Evolutionary conservation across 352 stramenopile genomes (phyloP), one percentile per base, ranked within the genome.

Genomic region (Pythium grandisporangium): DNA sequence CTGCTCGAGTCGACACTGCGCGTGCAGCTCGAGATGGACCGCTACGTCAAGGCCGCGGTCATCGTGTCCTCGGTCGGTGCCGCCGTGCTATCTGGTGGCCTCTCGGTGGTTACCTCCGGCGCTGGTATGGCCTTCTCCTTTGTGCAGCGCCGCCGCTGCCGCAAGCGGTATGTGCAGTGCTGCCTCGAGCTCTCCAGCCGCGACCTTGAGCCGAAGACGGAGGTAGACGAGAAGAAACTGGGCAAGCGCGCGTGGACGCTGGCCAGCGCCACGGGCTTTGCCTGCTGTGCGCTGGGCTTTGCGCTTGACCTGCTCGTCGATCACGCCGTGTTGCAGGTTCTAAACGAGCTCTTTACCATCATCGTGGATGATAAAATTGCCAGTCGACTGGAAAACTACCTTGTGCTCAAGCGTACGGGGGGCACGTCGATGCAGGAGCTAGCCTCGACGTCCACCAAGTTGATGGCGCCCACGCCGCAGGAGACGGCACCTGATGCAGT

Each of bases 1-100:
- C 32, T 65, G 42, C 56, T 65, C 34, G 56, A 65, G 32, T 44
- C 42, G 17, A 58, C 56, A 5, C 42, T 65, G 22, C 56, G 56
- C 32, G 56, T 65, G 37, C 56, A 65, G 47, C 39, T 65, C 24
- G 30, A 50, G 6, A 52, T 65, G 17, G 34, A 29, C 30, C 61
- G 58, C 25, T 40, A 51, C 23, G 51, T 61, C 24, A 45, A 47
- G 25, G 30, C 40, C 5, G 37, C 50, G 30, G 46, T 61, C 23
- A 21, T 61, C 30, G 55, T 52, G n/a, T 21, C 37, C 17, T 45
- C 43, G 4, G 16, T 58, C 14, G 48, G 51, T 32, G 27, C 26
- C 20, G 39, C 25, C 38, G 6, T 54, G 17, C 38, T 65, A 32
- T 58, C 51, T 5, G 51, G 46, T 3, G 46, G 46, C 10, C 20